Evolutionary conservation across 2,329 filamentous ascomycete species (phyloP).

Genomic region (Paecilomyces dactylethromorphus): DNA sequence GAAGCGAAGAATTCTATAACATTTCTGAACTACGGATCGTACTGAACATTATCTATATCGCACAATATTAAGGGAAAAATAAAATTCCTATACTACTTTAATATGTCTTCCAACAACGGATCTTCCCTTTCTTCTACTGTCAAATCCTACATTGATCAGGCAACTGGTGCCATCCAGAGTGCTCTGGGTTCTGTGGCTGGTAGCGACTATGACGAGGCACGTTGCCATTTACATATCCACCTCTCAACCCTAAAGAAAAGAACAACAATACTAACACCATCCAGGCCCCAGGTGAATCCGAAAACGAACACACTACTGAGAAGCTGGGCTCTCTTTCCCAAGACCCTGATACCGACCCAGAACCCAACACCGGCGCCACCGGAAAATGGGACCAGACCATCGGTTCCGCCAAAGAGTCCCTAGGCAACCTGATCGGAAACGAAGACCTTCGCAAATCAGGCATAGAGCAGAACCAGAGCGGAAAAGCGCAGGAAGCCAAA

Average conservation of each 20-base stretch:
- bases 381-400: conserved; percentile 84
- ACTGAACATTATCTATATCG: not conserved
- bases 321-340: conserved; percentile 68
- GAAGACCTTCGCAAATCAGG: conserved; percentile 70
- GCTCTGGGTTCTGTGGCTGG: conserved; percentile 68
- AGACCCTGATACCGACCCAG: too few species aligned
- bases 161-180: conserved; percentile 65
- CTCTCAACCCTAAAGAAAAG: not conserved
- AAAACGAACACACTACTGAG: conserved; percentile 62
- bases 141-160: conserved; percentile 69
- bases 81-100: not conserved
- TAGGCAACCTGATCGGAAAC: conserved; percentile 69
- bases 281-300: conserved; percentile 52
- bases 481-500: conserved; percentile 73
- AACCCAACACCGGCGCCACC: conserved; percentile 60
- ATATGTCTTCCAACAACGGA: conserved; percentile 17
- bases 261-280: conserved; percentile 17
- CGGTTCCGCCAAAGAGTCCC: conserved; percentile 75
- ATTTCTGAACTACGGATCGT: not conserved
- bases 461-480: conserved; percentile 69
- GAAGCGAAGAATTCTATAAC: not conserved
- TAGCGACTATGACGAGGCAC: conserved; percentile 59
- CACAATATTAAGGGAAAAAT: too few species aligned
- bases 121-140: conserved; percentile 59
- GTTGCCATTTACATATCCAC: conserved; percentile 1